Evolutionary conservation across 2,329 filamentous ascomycete species (phyloP), one percentile per base, ranked within the genome.

Genomic region (Pseudogymnoascus verrucosus): DNA sequence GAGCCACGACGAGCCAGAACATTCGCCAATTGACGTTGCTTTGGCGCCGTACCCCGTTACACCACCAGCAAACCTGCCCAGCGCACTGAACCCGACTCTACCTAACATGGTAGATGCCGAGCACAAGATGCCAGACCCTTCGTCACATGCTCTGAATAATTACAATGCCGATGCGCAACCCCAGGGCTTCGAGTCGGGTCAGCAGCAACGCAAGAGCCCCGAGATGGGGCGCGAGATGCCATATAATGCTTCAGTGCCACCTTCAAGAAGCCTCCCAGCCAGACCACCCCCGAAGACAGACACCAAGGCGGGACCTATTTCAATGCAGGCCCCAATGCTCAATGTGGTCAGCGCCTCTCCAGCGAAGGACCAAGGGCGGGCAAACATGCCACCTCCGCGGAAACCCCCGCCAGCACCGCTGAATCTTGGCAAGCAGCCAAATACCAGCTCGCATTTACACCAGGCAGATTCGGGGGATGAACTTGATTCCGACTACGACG

Each of bases 381-480:
- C 78, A 4, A 78, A 82, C 8, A 80, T 83, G 1, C 82, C 86
- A 1, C 86, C 88, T 12, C 84, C 84, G 60, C 84, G 93, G 65
- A 97, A 96, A 74, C 85, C 88, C 5, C 92, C 93, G 2, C 93
- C 93, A 57, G 90, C 91, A 11, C 93, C 93, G 1, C 76, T 98
- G 62, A 88, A 93, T 71, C 80, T 98, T 23, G 82, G 81, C 47
- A 78, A 79, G 57, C 69, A 74, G 16, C 71, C 72, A 3, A 65
- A 68, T n/a, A 34, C 78, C 37, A 78, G 76, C 63, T 73, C 76
- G 10, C 78, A 80, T 64, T 72, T 78, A 60, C 75, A 79, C 54
- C 74, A 77, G 54, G 73, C 76, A 2, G 76, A 76, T 26, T 75
- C 77, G 0, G 86, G 87, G 11, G 82, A 84, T 1, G 83, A 86